Conservation (phyloP, 371 early-diverging fungal genomes). For the Rhizopus sp. region DNA sequence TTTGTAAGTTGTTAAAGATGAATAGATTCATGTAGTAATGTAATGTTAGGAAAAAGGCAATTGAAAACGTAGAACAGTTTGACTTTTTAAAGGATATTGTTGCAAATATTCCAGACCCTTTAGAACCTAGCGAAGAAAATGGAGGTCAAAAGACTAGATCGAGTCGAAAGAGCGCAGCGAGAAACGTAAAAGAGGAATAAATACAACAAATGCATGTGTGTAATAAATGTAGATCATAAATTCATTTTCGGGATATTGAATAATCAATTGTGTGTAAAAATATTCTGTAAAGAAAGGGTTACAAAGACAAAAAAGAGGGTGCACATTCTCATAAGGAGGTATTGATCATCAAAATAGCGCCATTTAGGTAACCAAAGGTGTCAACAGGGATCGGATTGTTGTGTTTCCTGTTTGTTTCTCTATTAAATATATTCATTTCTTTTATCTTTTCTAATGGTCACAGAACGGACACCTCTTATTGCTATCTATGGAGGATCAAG, state of each 20-base stretch:
- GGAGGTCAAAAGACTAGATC: constrained; percentile 4
- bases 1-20: constrained; percentile 59
- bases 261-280: no score
- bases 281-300: no score
- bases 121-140: constrained; percentile 24
- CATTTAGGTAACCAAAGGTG: no score
- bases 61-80: constrained; percentile 83
- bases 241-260: no score
- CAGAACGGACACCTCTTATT: not conserved
- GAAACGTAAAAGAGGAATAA: not conserved
- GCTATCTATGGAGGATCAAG: not conserved
- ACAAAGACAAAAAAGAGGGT: no score
- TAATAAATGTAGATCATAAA: no score
- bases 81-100: constrained; percentile 94
- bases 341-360: no score
- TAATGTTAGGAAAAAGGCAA: constrained; percentile 75
- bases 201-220: not conserved
- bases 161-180: not conserved
- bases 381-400: no score
- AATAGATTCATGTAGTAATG: not conserved
- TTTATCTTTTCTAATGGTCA: not conserved
- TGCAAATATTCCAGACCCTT: constrained; percentile 82
- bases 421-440: not conserved
- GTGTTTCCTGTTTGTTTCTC: no score
- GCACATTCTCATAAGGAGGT: no score